phyloP scores from a whole-genome alignment of 2,329 filamentous ascomycete species.

The Tolypocladium inflatum region DNA sequence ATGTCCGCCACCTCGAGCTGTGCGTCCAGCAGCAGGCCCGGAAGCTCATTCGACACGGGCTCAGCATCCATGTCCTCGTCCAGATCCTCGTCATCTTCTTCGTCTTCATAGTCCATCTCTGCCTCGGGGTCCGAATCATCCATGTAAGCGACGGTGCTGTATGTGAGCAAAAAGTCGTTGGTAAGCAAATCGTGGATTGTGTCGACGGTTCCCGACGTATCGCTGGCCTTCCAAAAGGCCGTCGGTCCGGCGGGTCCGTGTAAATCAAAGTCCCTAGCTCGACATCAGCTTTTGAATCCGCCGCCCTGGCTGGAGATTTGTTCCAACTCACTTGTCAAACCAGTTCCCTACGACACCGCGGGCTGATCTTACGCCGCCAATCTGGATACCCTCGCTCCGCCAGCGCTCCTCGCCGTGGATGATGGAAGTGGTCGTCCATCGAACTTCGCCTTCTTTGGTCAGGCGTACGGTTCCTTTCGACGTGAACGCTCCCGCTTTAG shows the following conservation, averaged over 20 bases:
- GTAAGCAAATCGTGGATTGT: slow-evolving; percentile 20
- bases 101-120: slow-evolving; percentile 15
- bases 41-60: slow-evolving; percentile 13
- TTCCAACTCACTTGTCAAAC: slow-evolving; percentile 56
- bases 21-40: slow-evolving; percentile 13
- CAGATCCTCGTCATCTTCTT: slow-evolving; percentile 19
- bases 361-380: slow-evolving; percentile 56
- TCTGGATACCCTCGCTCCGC: slow-evolving; percentile 68
- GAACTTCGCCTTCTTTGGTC: slow-evolving; percentile 60
- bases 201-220: slow-evolving; percentile 24
- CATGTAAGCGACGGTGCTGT: slow-evolving; percentile 11
- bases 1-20: slow-evolving; percentile 10
- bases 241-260: slow-evolving; percentile 66
- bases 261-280: slow-evolving; percentile 48
- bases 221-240: slow-evolving; percentile 67
- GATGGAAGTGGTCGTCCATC: slow-evolving; percentile 64
- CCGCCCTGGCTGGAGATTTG: not conserved
- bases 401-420: slow-evolving; percentile 58
- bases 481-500: slow-evolving; percentile 13
- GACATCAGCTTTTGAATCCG: not conserved
- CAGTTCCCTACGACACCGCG: slow-evolving; percentile 65
- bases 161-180: slow-evolving; percentile 19
- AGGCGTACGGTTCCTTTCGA: slow-evolving; percentile 49
- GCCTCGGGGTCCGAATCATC: slow-evolving; percentile 13
- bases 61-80: slow-evolving; percentile 16